phyloP scores from a whole-genome alignment of 225 moss, liverwort and hornwort genomes.

The Pseudisothecium myosuroides region DNA sequence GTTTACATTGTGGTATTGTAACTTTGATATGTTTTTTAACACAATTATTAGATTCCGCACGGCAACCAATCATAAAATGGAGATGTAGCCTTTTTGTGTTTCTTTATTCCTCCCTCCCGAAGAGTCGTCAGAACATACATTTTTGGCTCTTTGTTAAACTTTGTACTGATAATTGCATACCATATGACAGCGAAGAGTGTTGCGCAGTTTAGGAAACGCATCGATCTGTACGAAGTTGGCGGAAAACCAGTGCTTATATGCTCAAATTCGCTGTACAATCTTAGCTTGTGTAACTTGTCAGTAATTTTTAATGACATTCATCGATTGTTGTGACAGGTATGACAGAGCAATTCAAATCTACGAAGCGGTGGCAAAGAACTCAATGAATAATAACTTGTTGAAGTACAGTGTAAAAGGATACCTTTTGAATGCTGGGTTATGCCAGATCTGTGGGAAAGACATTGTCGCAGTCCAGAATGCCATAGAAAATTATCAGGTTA shows the following conservation, averaged over 20 bases:
- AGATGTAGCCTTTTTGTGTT: neutral
- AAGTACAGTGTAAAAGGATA: conserved; percentile 67
- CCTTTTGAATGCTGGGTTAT: conserved; percentile 56
- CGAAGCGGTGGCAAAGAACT: conserved; percentile 49
- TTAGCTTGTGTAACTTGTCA: neutral
- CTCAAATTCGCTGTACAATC: neutral
- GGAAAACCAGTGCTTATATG: neutral
- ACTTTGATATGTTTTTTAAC: neutral
- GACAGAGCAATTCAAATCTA: conserved; percentile 55
- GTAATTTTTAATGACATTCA: neutral
- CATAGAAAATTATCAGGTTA: conserved; percentile 43
- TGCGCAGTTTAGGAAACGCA: neutral
- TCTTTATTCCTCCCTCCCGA: neutral
- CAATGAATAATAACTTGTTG: conserved; percentile 52
- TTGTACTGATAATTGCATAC: neutral
- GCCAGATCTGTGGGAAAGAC: conserved; percentile 56
- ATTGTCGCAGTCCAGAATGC: conserved; percentile 49
- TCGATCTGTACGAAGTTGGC: neutral
- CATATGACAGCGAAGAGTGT: neutral
- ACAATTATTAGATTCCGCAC: neutral
- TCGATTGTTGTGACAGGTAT: conserved; percentile 37
- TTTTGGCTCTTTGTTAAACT: neutral
- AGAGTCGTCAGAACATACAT: neutral
- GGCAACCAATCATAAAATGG: neutral
- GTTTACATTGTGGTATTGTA: neutral